phyloP scores from a whole-genome alignment of 2,329 filamentous ascomycete genomes.

The Scleromitrula shiraiana region DNA sequence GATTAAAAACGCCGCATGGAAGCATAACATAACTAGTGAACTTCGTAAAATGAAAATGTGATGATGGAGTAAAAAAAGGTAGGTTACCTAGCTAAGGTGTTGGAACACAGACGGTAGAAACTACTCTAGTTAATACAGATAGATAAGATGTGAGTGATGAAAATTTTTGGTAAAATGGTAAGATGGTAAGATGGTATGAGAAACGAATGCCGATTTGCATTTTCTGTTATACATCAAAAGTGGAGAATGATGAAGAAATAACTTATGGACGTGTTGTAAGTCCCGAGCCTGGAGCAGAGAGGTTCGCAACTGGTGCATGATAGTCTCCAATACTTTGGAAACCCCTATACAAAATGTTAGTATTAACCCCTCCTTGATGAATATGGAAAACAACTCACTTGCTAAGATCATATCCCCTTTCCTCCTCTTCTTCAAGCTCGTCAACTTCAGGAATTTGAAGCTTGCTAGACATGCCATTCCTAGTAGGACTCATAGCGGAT shows the following conservation, averaged over 20 bases:
- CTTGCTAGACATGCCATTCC: constrained; percentile 16
- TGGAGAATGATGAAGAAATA: too few species aligned
- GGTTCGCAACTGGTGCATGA: constrained; percentile 33
- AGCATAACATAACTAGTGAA: not conserved
- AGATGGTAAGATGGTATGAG: not conserved
- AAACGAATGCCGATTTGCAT: too few species aligned
- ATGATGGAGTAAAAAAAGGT: not conserved
- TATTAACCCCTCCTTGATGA: not conserved
- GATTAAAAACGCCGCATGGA: not conserved
- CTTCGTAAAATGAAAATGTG: not conserved
- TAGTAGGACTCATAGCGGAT: constrained; percentile 24
- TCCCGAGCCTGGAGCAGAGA: constrained; percentile 8
- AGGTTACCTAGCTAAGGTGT: too few species aligned
- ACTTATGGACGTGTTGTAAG: not conserved
- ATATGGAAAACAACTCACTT: constrained; percentile 16
- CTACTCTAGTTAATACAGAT: not conserved
- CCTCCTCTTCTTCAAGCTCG: constrained; percentile 24
- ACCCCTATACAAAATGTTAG: constrained; percentile 35
- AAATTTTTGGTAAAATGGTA: not conserved
- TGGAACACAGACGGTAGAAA: too few species aligned
- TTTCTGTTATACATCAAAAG: too few species aligned
- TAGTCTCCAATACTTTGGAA: constrained; percentile 59
- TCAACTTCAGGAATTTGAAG: constrained; percentile 18
- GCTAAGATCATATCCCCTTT: constrained; percentile 26
- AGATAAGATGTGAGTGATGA: not conserved